Conservation (phyloP, 116 monocot genomes). For the Zostera marina region DNA sequence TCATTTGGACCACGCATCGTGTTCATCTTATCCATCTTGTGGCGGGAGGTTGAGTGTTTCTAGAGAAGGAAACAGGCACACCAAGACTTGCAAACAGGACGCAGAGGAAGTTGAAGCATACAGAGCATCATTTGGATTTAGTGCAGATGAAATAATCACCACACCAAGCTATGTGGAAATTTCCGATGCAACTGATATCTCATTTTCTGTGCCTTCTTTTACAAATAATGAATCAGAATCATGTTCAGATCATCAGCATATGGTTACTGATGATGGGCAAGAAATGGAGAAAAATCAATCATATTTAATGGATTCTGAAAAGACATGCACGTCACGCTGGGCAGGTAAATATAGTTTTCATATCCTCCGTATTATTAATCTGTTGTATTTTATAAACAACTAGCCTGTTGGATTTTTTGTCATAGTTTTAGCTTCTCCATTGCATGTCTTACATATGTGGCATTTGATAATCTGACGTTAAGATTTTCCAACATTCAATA, state of each 20-base stretch:
- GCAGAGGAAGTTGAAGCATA: slow-evolving; percentile 92
- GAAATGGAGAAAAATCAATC: not conserved
- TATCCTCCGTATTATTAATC: not conserved
- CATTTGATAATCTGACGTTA: no score
- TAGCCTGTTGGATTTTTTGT: not conserved
- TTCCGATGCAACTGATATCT: slow-evolving; percentile 44
- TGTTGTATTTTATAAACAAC: not conserved
- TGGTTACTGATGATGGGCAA: slow-evolving; percentile 15
- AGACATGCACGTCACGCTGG: not conserved
- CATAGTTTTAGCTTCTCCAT: not conserved
- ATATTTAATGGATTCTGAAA: not conserved
- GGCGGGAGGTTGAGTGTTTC: slow-evolving; percentile 62
- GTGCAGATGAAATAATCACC: slow-evolving; percentile 68
- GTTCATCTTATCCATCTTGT: slow-evolving; percentile 21
- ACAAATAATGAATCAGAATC: slow-evolving; percentile 18
- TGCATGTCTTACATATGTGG: no score
- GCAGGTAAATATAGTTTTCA: slow-evolving; percentile 3
- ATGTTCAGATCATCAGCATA: slow-evolving; percentile 25
- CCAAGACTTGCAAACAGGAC: slow-evolving; percentile 54
- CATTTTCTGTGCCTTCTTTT: slow-evolving; percentile 60
- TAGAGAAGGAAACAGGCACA: slow-evolving; percentile 40
- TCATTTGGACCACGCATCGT: slow-evolving; percentile 67
- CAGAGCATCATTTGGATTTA: slow-evolving; percentile 94
- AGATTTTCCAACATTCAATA: no score
- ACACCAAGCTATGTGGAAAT: slow-evolving; percentile 52